Conservation (phyloP, 73 alveolate genomes). For the Paramecium caudatum region DNA sequence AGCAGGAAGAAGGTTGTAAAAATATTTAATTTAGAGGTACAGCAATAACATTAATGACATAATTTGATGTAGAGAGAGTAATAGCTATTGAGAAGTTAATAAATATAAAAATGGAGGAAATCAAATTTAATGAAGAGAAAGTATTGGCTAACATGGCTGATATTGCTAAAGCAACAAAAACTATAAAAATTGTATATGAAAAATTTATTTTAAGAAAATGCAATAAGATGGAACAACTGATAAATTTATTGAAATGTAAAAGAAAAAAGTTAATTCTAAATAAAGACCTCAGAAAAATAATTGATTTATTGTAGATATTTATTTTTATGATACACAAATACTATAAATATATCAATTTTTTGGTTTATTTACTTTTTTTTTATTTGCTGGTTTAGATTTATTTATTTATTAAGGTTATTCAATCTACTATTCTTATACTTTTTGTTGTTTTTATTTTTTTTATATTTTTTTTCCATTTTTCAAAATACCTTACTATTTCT, state of each 20-base stretch:
- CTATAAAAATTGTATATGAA: conserved; percentile 32
- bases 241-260: conserved; percentile 33
- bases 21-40: conserved; percentile 80
- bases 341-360: conserved; percentile 18
- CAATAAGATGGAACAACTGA: conserved; percentile 75
- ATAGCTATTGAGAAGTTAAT: conserved; percentile 90
- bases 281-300: conserved; percentile 24
- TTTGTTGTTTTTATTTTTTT: background rate
- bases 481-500: background rate
- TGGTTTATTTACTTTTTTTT: background rate
- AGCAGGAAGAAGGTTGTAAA: conserved; percentile 90
- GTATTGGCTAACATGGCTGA: conserved; percentile 60
- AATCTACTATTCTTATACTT: background rate
- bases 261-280: conserved; percentile 61
- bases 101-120: conserved; percentile 87
- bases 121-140: conserved; percentile 83
- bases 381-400: background rate
- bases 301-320: background rate
- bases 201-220: conserved; percentile 42
- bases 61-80: conserved; percentile 92
- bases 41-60: conserved; percentile 94
- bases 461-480: conserved; percentile 1
- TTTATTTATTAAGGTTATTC: background rate
- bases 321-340: conserved; percentile 5
- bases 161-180: conserved; percentile 58